Evolutionary conservation across 2,329 filamentous ascomycete species (phyloP).

Genomic region (Cercospora sp.): DNA sequence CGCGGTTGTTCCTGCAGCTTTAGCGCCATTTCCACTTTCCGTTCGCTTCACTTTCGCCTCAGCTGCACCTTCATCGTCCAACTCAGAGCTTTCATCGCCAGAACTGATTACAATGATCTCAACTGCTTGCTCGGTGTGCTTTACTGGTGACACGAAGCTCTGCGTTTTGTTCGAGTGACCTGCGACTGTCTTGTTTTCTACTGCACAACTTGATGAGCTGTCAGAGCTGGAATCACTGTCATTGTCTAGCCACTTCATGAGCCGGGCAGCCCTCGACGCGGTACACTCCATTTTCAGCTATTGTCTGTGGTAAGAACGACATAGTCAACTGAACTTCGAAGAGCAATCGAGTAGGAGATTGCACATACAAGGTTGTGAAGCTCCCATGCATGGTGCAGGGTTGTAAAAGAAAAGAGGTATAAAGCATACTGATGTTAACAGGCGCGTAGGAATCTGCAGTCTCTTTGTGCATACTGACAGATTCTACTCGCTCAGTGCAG

Average conservation of each 20-base stretch:
- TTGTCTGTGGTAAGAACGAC: neutral
- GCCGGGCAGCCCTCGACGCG: neutral
- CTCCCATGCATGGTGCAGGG: neutral
- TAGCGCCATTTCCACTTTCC: neutral
- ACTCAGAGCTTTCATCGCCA: neutral
- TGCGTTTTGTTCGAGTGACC: neutral
- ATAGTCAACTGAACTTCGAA: neutral
- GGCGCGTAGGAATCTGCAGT: neutral
- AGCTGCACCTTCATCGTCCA: neutral
- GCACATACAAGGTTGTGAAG: neutral
- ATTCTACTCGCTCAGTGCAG: neutral
- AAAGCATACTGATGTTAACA: neutral
- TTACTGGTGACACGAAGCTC: neutral
- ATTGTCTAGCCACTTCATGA: neutral
- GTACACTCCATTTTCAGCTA: neutral
- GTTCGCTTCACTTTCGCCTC: neutral
- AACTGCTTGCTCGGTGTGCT: neutral
- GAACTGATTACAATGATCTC: constrained; percentile 8
- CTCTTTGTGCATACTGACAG: neutral
- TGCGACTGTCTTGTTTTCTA: too few relatives aligned
- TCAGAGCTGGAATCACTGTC: neutral
- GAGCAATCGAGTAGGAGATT: neutral
- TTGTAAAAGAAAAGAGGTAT: neutral
- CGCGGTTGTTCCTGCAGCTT: neutral
- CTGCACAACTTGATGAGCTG: neutral